Evolutionary conservation across 1,284 basidiomycete genomes (phyloP), one percentile per base, ranked within the genome.

Genomic region (Ceratobasidium sp.): DNA sequence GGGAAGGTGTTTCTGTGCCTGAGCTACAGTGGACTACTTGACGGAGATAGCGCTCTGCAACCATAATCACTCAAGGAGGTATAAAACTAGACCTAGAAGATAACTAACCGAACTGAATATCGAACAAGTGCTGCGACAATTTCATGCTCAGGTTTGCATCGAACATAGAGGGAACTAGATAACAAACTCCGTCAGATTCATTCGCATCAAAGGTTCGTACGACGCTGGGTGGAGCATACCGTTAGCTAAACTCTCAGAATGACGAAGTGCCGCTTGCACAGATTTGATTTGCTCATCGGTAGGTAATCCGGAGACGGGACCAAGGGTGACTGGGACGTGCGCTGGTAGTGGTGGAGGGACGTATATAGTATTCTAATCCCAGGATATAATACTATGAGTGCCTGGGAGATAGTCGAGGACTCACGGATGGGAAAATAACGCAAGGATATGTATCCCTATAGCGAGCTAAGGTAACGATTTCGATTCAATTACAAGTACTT

Each of bases 321-420:
- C 62, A n/a, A 75, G 50, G 1, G 2, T 5, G 26, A 56, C 17
- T 12, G 46, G 28, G 9, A 75, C 56, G 23, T 75, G 73, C 2
- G 73, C 48, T 3, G 73, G 73, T n/a, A 75, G 48, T 7, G 23
- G 28, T 9, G 73, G 73, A 12, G 73, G 73, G 10, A 48, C 65
- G 23, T 65, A 65, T 28, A 50, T 54, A 48, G 26, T 68, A 20
- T 20, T 54, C 66, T 68, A 9, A 6, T 40, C 15, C 28, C 15
- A 10, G 5, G 5, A 33, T 9, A 17, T 64, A 7, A 26, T 3
- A 38, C 20, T 10, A 48, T 12, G 28, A 28, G 2, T 12, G 13
- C 15, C 17, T 33, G 28, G n/a, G 13, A 10, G 9, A 33, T 33
- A 33, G 33, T 33, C 4, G 33, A 33, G 33, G 33, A 33, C 26